Evolutionary conservation across 768 basidiomycete genomes (phyloP).

Genomic region (Hypholoma fasciculare): DNA sequence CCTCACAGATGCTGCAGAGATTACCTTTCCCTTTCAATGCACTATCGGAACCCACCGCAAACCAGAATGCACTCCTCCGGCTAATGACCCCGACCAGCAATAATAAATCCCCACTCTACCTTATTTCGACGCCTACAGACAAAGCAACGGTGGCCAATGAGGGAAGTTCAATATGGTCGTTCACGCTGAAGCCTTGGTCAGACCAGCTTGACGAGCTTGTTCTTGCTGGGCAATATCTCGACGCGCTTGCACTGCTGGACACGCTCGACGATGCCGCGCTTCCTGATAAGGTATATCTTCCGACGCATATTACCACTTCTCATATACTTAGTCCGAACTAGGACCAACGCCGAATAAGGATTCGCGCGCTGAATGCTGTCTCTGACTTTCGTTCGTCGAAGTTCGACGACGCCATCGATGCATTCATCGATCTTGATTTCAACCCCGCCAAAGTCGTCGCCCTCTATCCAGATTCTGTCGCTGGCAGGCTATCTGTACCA

Average conservation of each 20-base stretch:
- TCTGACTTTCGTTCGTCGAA: constrained; percentile 67
- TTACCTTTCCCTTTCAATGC: constrained; percentile 61
- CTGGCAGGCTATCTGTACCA: constrained; percentile 75
- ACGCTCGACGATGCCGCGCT: constrained; percentile 59
- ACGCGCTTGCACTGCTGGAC: constrained; percentile 80
- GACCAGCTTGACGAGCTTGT: constrained; percentile 88
- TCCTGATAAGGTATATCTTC: constrained; percentile 58
- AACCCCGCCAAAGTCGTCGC: constrained; percentile 95
- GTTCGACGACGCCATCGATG: constrained; percentile 81
- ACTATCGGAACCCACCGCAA: constrained; percentile 24
- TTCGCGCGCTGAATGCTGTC: constrained; percentile 78
- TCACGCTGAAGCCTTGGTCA: constrained; percentile 72
- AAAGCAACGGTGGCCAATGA: constrained; percentile 61
- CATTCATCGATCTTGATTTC: constrained; percentile 84
- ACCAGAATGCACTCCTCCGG: constrained; percentile 54
- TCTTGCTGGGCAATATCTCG: constrained; percentile 60
- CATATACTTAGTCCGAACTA: background rate
- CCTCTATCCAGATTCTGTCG: constrained; percentile 78
- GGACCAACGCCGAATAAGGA: constrained; percentile 52
- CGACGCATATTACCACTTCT: background rate
- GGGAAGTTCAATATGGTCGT: constrained; percentile 78
- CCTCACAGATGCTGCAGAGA: constrained; percentile 59
- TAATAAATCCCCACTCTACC: constrained; percentile 54
- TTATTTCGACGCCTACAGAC: constrained; percentile 77
- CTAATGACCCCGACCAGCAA: constrained; percentile 60